Evolutionary conservation across 2,329 filamentous ascomycete species (phyloP), one percentile per base, ranked within the genome.

Genomic region (Fusarium humuli): DNA sequence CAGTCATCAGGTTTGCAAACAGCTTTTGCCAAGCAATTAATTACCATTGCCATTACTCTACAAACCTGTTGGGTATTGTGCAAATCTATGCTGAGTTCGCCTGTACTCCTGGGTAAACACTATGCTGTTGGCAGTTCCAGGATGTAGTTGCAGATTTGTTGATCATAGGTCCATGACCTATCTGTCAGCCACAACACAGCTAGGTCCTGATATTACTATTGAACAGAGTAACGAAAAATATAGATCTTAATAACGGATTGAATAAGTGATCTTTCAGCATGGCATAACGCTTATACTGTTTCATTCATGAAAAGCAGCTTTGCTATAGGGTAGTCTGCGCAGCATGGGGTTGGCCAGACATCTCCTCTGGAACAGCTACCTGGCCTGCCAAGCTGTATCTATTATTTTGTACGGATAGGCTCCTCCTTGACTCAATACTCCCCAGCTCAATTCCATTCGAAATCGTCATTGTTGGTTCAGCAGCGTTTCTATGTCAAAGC

Each of bases 401-500:
- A 37, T 37, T n/a, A 18, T 18, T n/a, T 6, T 37, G 18, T 10
- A 29, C 27, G 10, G 10, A 29, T 11, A 37, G 10, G 34, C 5
- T 11, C 18, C 18, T 23, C 25, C 27, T 27, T 47, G 12, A 42
- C 20, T n/a, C n/a, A 3, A 14, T 4, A 7, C 18, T n/a, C 25
- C 14, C 7, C 29, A 18, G 30, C 11, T 16, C 20, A 34, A 18
- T 13, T 22, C 22, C 18, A 18, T 34, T 27, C 44, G 20, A n/a
- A 7, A 37, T 20, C 40, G 16, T 11, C 13, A 30, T 34, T 22
- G 8, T 18, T 22, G 59, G 42, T 30, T 34, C 22, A 47, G 37
- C 34, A 32, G 23, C n/a, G 11, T 44, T 41, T 47, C n/a, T 48
- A 20, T 34, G 61, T 64, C 61, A 64, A 64, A 57, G 59, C 61